Base-by-base conservation (phyloP, 139 green algal species). In the Chloropicon primus region DNA sequence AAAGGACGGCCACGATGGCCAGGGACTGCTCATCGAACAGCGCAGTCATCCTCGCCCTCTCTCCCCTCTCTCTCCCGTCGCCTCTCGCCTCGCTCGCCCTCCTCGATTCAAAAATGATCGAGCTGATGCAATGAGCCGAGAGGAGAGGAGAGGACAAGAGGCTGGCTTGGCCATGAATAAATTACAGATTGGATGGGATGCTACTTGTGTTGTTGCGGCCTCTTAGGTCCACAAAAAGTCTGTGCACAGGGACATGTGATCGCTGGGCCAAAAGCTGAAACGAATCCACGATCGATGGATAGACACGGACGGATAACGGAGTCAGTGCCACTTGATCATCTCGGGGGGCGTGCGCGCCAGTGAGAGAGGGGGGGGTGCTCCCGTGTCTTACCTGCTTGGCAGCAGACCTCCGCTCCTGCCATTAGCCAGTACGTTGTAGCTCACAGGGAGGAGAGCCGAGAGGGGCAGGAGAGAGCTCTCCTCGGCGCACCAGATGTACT, bases 21-120 rank as follows among this genome's bases (percentile, higher is more conserved):
- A 98, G 98, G 5, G 89, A 91, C 27, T 91, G 84, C 80, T 97
- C 98, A 75, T 98, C 90, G 75, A 98, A 98, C 0, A 98, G 84
- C 0, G 93, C 93, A 24, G 89, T 94, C 93, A 23, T 79, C 22
- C 24, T 21, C 27, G 71, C 53, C 2, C 24, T 28, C 24, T 22
- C 21, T 26, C 53, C 76, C 5, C 25, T 21, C 21, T 22, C 24
- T 77, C 53, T 3, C 27, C 25, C 76, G 41, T n/a, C 41, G 10
- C 41, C 41, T 17, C 41, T 62, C 41, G 5, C 41, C 41, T 5
- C 41, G 5, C 17, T 17, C 5, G 41, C 41, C 41, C 10, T 62
- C 17, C 41, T 5, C 5, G 17, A 62, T n/a, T n/a, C 41, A 62
- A 62, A 62, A 62, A 62, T 62, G 41, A 62, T n/a, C n/a, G n/a